Conservation (phyloP, 2,329 filamentous ascomycete genomes). For the Neurospora crassa region DNA sequence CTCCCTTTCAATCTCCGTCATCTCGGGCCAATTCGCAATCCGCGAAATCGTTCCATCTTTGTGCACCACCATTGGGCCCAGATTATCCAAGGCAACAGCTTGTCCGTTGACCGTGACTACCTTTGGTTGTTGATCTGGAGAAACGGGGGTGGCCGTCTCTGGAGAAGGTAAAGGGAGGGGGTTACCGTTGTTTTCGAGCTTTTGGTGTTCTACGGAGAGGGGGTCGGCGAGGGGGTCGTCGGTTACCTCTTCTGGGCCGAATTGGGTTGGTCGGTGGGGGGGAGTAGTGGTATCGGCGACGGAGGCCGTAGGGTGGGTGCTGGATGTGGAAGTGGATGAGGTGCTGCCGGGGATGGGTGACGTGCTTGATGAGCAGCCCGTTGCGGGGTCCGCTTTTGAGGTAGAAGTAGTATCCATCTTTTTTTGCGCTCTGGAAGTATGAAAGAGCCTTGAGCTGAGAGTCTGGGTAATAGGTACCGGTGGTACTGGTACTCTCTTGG, state of each 20-base stretch:
- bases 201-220: background rate
- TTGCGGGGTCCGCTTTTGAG: conserved; percentile 1
- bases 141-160: background rate
- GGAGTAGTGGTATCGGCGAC: no score
- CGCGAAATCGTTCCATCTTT: conserved; percentile 60
- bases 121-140: background rate
- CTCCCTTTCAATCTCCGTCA: conserved; percentile 57
- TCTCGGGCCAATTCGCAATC: conserved; percentile 63
- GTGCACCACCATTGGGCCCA: conserved; percentile 68
- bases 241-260: background rate
- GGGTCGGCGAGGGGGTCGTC: background rate
- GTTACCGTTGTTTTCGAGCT: background rate
- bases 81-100: conserved; percentile 51
- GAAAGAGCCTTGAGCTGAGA: background rate
- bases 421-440: background rate
- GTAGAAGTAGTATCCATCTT: background rate
- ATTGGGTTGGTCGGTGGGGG: background rate
- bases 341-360: conserved; percentile 13
- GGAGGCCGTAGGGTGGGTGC: no score
- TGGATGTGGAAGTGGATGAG: conserved; percentile 8
- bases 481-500: background rate
- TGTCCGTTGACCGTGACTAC: conserved; percentile 26
- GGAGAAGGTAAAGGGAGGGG: conserved; percentile 8
- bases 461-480: background rate
- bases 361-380: conserved; percentile 12